Conservation (phyloP, 2,329 filamentous ascomycete species). For the Epichloe gansuensis region DNA sequence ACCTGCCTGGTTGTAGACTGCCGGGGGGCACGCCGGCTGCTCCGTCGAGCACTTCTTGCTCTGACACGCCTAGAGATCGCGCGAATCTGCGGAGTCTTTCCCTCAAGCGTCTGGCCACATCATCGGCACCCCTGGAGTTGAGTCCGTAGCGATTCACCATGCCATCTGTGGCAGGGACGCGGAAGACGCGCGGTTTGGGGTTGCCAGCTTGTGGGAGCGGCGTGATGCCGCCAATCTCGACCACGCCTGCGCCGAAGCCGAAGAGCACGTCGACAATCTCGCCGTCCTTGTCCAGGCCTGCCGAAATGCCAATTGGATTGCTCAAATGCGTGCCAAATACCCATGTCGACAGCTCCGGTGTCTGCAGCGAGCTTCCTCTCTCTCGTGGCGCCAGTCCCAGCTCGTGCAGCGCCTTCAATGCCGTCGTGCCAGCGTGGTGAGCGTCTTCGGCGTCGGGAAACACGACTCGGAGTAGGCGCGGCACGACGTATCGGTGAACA, state of each 20-base stretch:
- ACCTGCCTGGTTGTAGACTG: slow-evolving; percentile 59
- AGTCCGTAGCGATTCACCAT: slow-evolving; percentile 94
- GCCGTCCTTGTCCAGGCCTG: slow-evolving; percentile 87
- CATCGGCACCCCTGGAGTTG: slow-evolving; percentile 81
- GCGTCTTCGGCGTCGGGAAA: slow-evolving; percentile 78
- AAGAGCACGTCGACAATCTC: slow-evolving; percentile 79
- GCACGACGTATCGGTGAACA: slow-evolving; percentile 53
- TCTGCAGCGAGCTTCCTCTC: slow-evolving; percentile 36
- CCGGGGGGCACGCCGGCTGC: slow-evolving; percentile 71
- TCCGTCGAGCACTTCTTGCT: slow-evolving; percentile 64
- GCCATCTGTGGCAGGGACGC: slow-evolving; percentile 68
- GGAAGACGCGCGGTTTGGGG: slow-evolving; percentile 75
- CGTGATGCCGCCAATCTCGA: slow-evolving; percentile 87
- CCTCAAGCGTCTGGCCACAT: slow-evolving; percentile 66
- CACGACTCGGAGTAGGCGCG: slow-evolving; percentile 50
- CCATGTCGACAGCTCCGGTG: slow-evolving; percentile 22
- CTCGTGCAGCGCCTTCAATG: slow-evolving; percentile 59
- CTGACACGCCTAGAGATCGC: slow-evolving; percentile 53
- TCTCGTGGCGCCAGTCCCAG: slow-evolving; percentile 74
- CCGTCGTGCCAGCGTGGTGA: slow-evolving; percentile 64
- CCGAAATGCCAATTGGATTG: slow-evolving; percentile 91
- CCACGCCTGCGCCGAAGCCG: slow-evolving; percentile 69
- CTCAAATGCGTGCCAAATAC: slow-evolving; percentile 67
- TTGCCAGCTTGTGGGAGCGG: slow-evolving; percentile 82
- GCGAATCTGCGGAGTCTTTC: slow-evolving; percentile 70